Evolutionary conservation across 768 basidiomycete species (phyloP).

Genomic region (Suillus alpinus): DNA sequence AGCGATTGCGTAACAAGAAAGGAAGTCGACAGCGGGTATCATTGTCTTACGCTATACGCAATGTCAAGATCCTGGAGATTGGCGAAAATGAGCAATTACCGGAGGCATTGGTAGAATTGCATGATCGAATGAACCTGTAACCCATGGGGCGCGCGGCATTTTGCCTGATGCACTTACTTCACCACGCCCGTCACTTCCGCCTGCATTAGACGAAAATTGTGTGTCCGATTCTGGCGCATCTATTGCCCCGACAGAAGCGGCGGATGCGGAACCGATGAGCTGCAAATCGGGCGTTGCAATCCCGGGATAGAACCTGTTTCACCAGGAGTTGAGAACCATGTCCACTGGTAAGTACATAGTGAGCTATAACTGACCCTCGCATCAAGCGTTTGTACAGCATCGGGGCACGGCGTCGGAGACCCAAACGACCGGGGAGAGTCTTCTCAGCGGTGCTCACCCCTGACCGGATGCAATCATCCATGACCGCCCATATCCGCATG

Average conservation of each 20-base stretch:
- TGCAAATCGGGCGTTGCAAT: slow-evolving; percentile 36
- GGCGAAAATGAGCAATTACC: slow-evolving; percentile 40
- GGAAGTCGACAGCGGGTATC: slow-evolving; percentile 91
- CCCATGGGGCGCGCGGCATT: slow-evolving; percentile 35
- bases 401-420: slow-evolving; percentile 79
- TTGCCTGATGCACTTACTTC: slow-evolving; percentile 2
- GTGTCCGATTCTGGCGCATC: slow-evolving; percentile 20
- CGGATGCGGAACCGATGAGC: slow-evolving; percentile 31
- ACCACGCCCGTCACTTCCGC: slow-evolving; percentile 3
- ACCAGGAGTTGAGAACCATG: slow-evolving; percentile 20
- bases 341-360: background rate
- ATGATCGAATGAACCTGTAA: slow-evolving; percentile 79
- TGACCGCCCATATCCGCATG: slow-evolving; percentile 83
- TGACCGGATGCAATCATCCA: slow-evolving; percentile 87
- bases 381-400: slow-evolving; percentile 87
- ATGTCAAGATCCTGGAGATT: slow-evolving; percentile 5
- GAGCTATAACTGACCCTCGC: slow-evolving; percentile 58
- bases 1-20: slow-evolving; percentile 92
- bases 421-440: slow-evolving; percentile 83
- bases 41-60: slow-evolving; percentile 66
- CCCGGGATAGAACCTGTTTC: slow-evolving; percentile 47
- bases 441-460: slow-evolving; percentile 80
- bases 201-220: background rate
- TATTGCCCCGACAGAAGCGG: slow-evolving; percentile 18
- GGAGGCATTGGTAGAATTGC: slow-evolving; percentile 79